Base-by-base conservation (phyloP, 306 rosid species). In the Vigna angularis region DNA sequence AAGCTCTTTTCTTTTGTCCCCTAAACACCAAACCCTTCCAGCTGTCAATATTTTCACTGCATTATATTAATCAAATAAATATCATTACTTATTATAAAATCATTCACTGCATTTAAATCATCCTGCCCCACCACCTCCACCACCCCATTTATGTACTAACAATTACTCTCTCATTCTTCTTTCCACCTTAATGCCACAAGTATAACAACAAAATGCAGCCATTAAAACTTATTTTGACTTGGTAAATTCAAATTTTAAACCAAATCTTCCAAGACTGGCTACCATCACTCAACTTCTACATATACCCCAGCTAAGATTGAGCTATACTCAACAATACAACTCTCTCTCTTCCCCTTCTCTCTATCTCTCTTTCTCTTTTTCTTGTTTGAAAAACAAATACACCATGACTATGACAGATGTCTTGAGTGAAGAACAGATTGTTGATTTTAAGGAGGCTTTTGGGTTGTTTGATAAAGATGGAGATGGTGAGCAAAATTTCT, bases 391-490 rank as follows among this genome's bases (percentile, higher is more conserved):
- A 16, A 30, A 30, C 58, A 72, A 26, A 28, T 61, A 40, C 59
- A 47, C 51, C 64, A 94, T 96, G 97, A 85, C 89, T 59, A 94
- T 96, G 97, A 85, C 89, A 59, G 93, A 93, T 53, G 42, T 85
- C 26, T 90, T 96, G 6, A 91, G 91, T 38, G 93, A 91, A 83
- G 98, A 90, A 82, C 98, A 96, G 87, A 90, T 93, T 81, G 86
- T 86, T 71, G 99, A 91, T 87, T 96, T 96, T 77, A 90, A 86
- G 83, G 98, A 96, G 74, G 98, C 99, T 15, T 96, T 96, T 80
- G 66, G 99, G 75, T 81, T 93, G 64, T 91, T 96, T 83, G 99
- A 96, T 87, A 93, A 93, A 83, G 96, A 96, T 84, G 98, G 96
- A 78, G 99, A 96, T 79, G 99, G 99, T 96, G 78, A 81, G 96